Percentiles rank a stretch among this genome's conserved stretches.
Conservation (phyloP, 495 filamentous ascomycete genomes). For the Podospora sp. region DNA sequence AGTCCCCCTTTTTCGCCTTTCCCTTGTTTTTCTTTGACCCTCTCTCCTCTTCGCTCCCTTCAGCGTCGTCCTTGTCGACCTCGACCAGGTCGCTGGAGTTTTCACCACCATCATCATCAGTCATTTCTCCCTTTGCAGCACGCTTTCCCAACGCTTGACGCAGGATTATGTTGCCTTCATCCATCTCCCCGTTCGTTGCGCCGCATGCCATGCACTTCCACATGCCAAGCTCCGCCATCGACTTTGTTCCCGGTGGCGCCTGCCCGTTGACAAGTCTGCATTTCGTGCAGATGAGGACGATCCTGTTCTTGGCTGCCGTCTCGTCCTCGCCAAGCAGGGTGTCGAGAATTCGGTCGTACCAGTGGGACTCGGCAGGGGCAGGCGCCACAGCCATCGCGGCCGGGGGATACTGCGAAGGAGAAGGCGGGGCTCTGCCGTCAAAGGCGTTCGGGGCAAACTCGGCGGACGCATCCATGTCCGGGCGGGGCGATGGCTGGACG, state of each 20-base stretch:
- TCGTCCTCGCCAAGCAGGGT: constrained; percentile 95
- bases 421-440: constrained; percentile 47
- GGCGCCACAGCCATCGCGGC: constrained; percentile 17
- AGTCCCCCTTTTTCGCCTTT: constrained; percentile 18
- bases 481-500: constrained; percentile 25
- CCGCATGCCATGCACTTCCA: constrained; percentile 91
- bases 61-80: constrained; percentile 40
- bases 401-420: constrained; percentile 44
- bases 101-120: constrained; percentile 36
- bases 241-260: constrained; percentile 83
- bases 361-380: constrained; percentile 59
- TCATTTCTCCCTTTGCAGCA: background rate
- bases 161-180: constrained; percentile 65
- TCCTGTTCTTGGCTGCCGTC: constrained; percentile 84
- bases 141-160: constrained; percentile 48
- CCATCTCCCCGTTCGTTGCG: constrained; percentile 75
- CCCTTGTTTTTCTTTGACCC: constrained; percentile 8
- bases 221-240: constrained; percentile 74
- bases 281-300: constrained; percentile 79
- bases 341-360: constrained; percentile 95
- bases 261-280: constrained; percentile 95
- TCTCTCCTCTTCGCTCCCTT: constrained; percentile 11
- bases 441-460: constrained; percentile 63
- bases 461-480: constrained; percentile 38
- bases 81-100: constrained; percentile 43